These are phyloP conservation scores for Fusarium phyllophilum DNA, from an alignment of 2,329 filamentous ascomycete species.

Conservation along the genomic window DNA sequence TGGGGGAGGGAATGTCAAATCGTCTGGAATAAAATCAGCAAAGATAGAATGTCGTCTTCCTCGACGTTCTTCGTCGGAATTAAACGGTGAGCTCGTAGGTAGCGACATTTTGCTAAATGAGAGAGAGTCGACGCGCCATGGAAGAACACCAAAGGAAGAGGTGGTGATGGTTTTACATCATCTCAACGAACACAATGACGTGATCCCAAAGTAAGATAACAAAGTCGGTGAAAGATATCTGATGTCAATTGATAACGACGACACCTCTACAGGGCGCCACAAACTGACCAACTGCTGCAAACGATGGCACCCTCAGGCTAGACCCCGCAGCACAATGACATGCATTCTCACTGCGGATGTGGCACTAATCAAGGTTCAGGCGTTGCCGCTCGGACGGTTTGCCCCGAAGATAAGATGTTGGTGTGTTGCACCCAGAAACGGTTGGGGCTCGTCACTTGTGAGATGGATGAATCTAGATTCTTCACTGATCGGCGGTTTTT, in stretches of 20 bases:
- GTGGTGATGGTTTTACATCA: background rate
- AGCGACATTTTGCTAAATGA: conserved; percentile 11
- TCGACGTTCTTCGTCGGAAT: background rate
- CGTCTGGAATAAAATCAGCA: conserved; percentile 34
- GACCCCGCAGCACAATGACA: conserved; percentile 19
- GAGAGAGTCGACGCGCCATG: background rate
- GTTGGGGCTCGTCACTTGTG: background rate
- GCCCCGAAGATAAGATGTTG: conserved; percentile 23
- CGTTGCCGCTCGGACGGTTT: conserved; percentile 12
- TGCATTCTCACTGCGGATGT: background rate
- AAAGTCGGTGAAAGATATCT: conserved; percentile 22
- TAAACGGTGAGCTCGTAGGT: conserved; percentile 15
- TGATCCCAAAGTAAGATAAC: background rate
- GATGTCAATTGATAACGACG: conserved; percentile 35
- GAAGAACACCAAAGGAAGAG: background rate
- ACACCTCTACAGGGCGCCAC: conserved; percentile 1
- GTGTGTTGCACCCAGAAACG: background rate
- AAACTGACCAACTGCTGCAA: conserved; percentile 1
- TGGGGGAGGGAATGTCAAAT: conserved; percentile 14
- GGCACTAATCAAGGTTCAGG: conserved; percentile 9
- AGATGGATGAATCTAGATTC: background rate
- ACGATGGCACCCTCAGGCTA: background rate
- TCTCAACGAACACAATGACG: conserved; percentile 6
- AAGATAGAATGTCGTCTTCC: conserved; percentile 36
- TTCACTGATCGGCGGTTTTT: background rate